Evolutionary conservation across 148 eudicot species (phyloP).

Genomic region (Hydrangea macrophylla): DNA sequence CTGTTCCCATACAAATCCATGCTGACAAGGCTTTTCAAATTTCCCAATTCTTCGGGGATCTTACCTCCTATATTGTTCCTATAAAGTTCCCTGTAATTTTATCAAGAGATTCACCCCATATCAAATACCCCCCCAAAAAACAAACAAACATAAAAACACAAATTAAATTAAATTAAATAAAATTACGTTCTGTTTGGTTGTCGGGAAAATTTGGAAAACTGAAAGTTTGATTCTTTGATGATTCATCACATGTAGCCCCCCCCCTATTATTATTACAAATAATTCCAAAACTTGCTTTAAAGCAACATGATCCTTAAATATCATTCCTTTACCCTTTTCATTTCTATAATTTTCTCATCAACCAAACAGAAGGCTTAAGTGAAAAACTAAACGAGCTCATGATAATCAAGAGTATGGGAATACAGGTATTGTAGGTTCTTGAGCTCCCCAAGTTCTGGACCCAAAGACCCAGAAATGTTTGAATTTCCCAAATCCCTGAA

Average conservation of each 20-base stretch:
- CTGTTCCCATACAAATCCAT: conserved; percentile 53
- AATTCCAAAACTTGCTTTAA: background rate
- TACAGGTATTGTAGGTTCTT: conserved; percentile 55
- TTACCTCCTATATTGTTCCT: conserved; percentile 40
- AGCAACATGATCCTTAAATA: background rate
- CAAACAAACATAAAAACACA: too few species aligned
- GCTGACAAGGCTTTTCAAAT: conserved; percentile 44
- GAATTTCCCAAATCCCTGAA: conserved; percentile 65
- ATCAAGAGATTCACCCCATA: background rate
- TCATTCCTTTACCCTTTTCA: background rate
- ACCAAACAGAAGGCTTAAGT: background rate
- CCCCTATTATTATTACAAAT: too few species aligned
- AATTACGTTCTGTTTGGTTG: background rate
- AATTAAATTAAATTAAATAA: too few species aligned
- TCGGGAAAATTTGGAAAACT: background rate
- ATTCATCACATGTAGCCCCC: too few species aligned
- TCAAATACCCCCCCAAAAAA: too few species aligned
- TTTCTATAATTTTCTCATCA: background rate
- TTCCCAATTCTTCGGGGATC: conserved; percentile 51
- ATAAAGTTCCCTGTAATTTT: conserved; percentile 48
- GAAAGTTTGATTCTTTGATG: background rate
- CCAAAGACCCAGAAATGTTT: conserved; percentile 53
- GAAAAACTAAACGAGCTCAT: background rate
- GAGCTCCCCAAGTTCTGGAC: conserved; percentile 52
- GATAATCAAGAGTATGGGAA: background rate